phyloP scores from a whole-genome alignment of 306 rosid genomes.

The Cicer chorassanicum region DNA sequence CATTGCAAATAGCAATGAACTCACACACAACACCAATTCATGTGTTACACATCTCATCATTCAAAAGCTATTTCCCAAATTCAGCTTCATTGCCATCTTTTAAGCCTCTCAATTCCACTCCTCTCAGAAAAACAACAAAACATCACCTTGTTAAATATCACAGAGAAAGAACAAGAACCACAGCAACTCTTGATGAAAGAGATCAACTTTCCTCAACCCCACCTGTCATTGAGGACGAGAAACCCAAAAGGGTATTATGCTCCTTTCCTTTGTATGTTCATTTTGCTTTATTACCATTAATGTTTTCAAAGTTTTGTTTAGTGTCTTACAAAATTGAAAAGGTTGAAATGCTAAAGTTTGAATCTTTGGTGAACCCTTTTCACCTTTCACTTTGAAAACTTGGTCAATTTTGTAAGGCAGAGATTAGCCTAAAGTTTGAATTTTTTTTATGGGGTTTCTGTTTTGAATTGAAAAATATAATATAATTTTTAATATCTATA shows the following conservation, averaged over 20 bases:
- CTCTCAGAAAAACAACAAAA: conserved; percentile 34
- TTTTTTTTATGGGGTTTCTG: conserved; percentile 2
- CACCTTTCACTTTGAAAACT: conserved; percentile 14
- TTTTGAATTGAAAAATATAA: neutral
- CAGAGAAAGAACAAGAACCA: conserved; percentile 49
- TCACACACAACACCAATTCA: conserved; percentile 39
- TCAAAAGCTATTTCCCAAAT: conserved; percentile 43
- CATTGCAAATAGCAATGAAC: conserved; percentile 52
- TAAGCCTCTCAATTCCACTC: conserved; percentile 40
- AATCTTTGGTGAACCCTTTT: conserved; percentile 27
- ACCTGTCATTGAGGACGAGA: conserved; percentile 45
- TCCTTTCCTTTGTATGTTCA: conserved; percentile 10
- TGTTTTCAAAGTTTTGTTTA: conserved; percentile 6
- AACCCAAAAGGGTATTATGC: conserved; percentile 52
- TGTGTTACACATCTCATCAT: conserved; percentile 30
- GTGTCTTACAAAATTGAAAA: conserved; percentile 17
- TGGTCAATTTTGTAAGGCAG: neutral
- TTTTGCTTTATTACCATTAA: neutral
- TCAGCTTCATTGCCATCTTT: conserved; percentile 39
- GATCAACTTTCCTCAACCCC: conserved; percentile 60
- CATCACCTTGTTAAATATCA: conserved; percentile 40
- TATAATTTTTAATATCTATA: conserved; percentile 24
- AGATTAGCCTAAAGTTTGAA: neutral
- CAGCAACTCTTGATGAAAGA: conserved; percentile 66
- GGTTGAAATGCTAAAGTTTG: conserved; percentile 2